phyloP scores from a whole-genome alignment of 2,329 filamentous ascomycete species.

The Microdochium bolleyi region DNA sequence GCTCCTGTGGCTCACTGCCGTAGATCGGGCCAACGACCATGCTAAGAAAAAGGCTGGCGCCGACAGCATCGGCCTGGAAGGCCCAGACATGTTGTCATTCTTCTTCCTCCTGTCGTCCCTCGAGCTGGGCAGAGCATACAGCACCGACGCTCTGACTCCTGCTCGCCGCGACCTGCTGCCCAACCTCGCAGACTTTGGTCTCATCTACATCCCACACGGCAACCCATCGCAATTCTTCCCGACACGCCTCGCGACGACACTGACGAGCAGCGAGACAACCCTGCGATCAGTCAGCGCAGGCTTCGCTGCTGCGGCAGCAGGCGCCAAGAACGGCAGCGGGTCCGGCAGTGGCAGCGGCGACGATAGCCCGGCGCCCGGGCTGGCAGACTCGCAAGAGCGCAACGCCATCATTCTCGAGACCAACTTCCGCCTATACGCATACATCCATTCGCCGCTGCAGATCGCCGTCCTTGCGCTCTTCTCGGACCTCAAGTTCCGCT shows the following conservation, averaged over 20 bases:
- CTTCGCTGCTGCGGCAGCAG: slow-evolving; percentile 56
- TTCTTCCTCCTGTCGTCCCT: slow-evolving; percentile 92
- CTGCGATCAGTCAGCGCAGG: slow-evolving; percentile 63
- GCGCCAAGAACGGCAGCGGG: slow-evolving; percentile 23
- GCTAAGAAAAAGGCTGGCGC: slow-evolving; percentile 50
- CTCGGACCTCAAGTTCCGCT: slow-evolving; percentile 78
- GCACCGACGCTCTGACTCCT: slow-evolving; percentile 72
- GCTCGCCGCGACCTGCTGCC: slow-evolving; percentile 85
- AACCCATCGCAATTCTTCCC: slow-evolving; percentile 68
- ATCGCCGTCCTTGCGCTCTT: slow-evolving; percentile 93
- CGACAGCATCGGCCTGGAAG: slow-evolving; percentile 54
- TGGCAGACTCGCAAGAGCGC: slow-evolving; percentile 38
- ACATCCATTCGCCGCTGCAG: slow-evolving; percentile 87
- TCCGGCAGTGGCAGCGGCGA: slow-evolving; percentile 22
- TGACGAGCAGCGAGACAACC: slow-evolving; percentile 67
- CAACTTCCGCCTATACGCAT: slow-evolving; percentile 95
- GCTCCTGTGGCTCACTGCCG: slow-evolving; percentile 85
- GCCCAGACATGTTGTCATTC: slow-evolving; percentile 78
- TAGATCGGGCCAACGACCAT: slow-evolving; percentile 44
- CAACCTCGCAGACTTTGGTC: slow-evolving; percentile 83
- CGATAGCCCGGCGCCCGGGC: slow-evolving; percentile 22
- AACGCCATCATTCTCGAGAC: slow-evolving; percentile 96
- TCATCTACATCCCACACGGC: slow-evolving; percentile 65
- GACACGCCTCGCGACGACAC: slow-evolving; percentile 85
- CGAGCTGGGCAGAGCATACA: slow-evolving; percentile 86